These are phyloP conservation scores for Akanthomyces dipterigenus DNA, from an alignment of 2,329 filamentous ascomycete species.

Conservation along the genomic window DNA sequence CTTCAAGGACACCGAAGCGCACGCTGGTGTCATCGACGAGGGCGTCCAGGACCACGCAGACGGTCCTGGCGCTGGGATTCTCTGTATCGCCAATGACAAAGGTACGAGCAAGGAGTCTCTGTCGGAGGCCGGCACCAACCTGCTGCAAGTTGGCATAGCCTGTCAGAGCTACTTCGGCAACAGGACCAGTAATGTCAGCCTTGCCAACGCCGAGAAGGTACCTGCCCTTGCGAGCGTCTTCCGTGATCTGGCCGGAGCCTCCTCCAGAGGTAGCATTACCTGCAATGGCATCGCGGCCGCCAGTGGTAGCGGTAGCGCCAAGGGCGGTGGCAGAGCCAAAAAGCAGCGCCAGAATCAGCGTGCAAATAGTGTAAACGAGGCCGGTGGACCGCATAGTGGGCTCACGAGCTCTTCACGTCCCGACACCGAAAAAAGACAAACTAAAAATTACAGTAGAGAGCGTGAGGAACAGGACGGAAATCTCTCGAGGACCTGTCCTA, in stretches of 20 bases:
- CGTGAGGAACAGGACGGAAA: background rate
- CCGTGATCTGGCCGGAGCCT: background rate
- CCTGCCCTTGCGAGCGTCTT: slow-evolving; percentile 19
- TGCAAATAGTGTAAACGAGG: background rate
- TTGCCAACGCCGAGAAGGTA: slow-evolving; percentile 51
- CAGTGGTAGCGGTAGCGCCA: background rate
- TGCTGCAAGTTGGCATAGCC: slow-evolving; percentile 86
- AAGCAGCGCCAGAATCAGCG: background rate
- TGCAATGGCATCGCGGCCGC: background rate
- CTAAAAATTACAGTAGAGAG: too few relatives aligned
- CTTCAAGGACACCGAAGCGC: slow-evolving; percentile 74
- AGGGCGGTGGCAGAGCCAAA: background rate
- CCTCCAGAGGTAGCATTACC: background rate
- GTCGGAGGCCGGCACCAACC: slow-evolving; percentile 73
- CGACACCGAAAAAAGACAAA: too few relatives aligned
- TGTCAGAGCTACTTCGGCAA: slow-evolving; percentile 88
- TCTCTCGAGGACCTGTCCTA: background rate
- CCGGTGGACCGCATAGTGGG: background rate
- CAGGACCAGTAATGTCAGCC: slow-evolving; percentile 60
- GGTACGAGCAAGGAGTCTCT: slow-evolving; percentile 79
- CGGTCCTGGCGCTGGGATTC: slow-evolving; percentile 62
- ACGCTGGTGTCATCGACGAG: slow-evolving; percentile 80
- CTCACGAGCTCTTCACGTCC: background rate
- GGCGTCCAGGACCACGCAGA: slow-evolving; percentile 83
- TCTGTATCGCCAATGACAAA: slow-evolving; percentile 74